These are phyloP conservation scores for Ustilago xerochloae DNA, from an alignment of 1,284 basidiomycete species.

Conservation along the genomic window DNA sequence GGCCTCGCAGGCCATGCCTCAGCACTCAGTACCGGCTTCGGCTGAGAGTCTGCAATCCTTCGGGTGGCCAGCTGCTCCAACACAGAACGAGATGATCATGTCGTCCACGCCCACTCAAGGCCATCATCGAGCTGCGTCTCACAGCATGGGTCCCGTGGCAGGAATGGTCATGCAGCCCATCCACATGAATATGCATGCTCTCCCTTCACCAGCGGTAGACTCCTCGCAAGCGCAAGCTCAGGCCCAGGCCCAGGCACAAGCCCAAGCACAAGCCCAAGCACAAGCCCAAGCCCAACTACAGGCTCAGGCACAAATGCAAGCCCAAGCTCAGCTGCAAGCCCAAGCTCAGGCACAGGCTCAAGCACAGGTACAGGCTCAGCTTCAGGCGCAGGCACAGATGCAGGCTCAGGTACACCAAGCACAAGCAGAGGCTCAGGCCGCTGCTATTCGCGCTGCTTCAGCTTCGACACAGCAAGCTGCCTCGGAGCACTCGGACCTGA, in stretches of 20 bases:
- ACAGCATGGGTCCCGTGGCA: slow-evolving; percentile 31
- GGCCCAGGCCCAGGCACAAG: slow-evolving; percentile 12
- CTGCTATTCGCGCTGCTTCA: slow-evolving; percentile 27
- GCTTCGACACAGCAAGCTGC: slow-evolving; percentile 22
- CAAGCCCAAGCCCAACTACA: slow-evolving; percentile 27
- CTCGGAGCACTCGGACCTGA: slow-evolving; percentile 25
- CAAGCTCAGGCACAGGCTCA: slow-evolving; percentile 28
- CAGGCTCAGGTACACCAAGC: slow-evolving; percentile 36
- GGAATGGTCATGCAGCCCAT: slow-evolving; percentile 21
- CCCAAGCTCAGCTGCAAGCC: slow-evolving; percentile 16
- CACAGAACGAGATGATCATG: slow-evolving; percentile 36
- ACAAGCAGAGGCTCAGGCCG: slow-evolving; percentile 31
- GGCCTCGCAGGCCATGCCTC: slow-evolving; percentile 28
- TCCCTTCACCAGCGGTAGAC: slow-evolving; percentile 9
- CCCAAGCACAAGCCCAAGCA: slow-evolving; percentile 21
- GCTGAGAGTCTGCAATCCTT: slow-evolving; percentile 33
- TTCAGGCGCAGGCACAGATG: slow-evolving; percentile 24
- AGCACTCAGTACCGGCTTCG: slow-evolving; percentile 30
- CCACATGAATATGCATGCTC: slow-evolving; percentile 26
- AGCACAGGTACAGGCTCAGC: slow-evolving; percentile 30
- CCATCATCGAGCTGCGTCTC: slow-evolving; percentile 39
- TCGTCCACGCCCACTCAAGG: slow-evolving; percentile 28
- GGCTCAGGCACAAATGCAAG: slow-evolving; percentile 25
- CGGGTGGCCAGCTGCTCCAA: slow-evolving; percentile 36
- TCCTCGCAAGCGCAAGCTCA: slow-evolving; percentile 20